A percentile compares a stretch with the other conserved stretches of the same genome.
Evolutionary conservation across 345 rosid genomes (phyloP).

Genomic region (Ceriops tagal): DNA sequence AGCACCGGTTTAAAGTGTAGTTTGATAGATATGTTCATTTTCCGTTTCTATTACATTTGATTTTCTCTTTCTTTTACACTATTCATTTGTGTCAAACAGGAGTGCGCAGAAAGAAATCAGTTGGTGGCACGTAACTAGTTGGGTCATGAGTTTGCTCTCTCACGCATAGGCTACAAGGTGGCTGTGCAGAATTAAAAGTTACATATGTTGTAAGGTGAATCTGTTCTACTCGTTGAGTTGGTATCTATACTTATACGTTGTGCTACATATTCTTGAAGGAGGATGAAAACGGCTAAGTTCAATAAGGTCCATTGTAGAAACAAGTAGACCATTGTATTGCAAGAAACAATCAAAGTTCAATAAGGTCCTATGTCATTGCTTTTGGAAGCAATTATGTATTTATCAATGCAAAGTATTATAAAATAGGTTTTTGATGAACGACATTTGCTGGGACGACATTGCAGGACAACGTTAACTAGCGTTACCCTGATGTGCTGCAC

Average conservation of each 20-base stretch:
- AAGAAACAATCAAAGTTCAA: neutral
- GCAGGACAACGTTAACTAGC: no score
- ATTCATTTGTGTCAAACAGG: slow-evolving; percentile 21
- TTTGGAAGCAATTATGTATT: neutral
- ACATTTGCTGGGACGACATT: no score
- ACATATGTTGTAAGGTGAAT: neutral
- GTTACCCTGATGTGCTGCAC: no score
- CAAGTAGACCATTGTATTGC: neutral
- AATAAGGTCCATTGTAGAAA: neutral
- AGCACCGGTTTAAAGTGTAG: neutral
- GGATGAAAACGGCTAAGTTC: neutral
- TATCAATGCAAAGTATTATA: no score
- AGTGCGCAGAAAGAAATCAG: slow-evolving; percentile 26
- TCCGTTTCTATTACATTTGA: neutral
- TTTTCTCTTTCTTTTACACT: neutral
- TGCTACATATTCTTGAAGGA: neutral
- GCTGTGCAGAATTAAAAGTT: neutral
- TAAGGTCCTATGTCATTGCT: neutral
- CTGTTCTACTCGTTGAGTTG: neutral
- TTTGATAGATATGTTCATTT: neutral
- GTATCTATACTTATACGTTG: neutral
- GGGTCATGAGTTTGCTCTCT: neutral
- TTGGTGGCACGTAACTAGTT: slow-evolving; percentile 6
- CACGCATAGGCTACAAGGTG: neutral
- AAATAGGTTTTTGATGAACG: no score